Base-by-base conservation (phyloP, 1,284 basidiomycete species). In the Inonotus obliquus region DNA sequence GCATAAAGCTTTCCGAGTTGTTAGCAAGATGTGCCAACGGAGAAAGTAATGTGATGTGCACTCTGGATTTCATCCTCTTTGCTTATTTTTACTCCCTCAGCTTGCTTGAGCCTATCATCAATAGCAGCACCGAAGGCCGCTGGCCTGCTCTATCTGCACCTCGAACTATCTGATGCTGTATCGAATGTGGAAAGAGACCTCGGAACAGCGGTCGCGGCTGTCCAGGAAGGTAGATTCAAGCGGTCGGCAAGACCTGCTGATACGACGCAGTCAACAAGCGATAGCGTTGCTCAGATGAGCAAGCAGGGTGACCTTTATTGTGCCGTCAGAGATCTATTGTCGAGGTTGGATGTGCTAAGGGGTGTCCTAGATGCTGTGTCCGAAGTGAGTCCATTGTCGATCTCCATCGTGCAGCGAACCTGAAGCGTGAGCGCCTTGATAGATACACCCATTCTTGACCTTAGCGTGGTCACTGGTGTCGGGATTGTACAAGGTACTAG, bases 361-460 rank as follows among this genome's bases (percentile, higher is more conserved):
- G 38, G 41, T 21, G 4, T 39, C 14, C 38, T 55, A 4, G 54
- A 55, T 39, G 37, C 9, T 13, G 5, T 55, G 21, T 55, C 35
- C 11, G 35, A 39, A 41, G 54, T 55, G 37, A 54, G 29, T 13
- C 14, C 39, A 4, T 41, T 13, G n/a, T 19, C 14, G 5, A 38
- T n/a, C 14, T 39, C 39, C 21, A n/a, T 11, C n/a, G n/a, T n/a
- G n/a, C n/a, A n/a, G n/a, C n/a, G n/a, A n/a, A n/a, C n/a, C n/a
- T n/a, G n/a, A n/a, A n/a, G n/a, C n/a, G n/a, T n/a, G n/a, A n/a
- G n/a, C n/a, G n/a, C n/a, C n/a, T n/a, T n/a, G n/a, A n/a, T 39
- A 55, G 54, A 55, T 55, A 37, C 54, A 55, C 38, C 54, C 54
- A 6, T 55, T 13, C 21, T 14, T 55, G 7, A 55, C 14, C 21